These are phyloP conservation scores for Pseudonectria buxi DNA, from an alignment of 2,329 filamentous ascomycete genomes.

Conservation along the genomic window DNA sequence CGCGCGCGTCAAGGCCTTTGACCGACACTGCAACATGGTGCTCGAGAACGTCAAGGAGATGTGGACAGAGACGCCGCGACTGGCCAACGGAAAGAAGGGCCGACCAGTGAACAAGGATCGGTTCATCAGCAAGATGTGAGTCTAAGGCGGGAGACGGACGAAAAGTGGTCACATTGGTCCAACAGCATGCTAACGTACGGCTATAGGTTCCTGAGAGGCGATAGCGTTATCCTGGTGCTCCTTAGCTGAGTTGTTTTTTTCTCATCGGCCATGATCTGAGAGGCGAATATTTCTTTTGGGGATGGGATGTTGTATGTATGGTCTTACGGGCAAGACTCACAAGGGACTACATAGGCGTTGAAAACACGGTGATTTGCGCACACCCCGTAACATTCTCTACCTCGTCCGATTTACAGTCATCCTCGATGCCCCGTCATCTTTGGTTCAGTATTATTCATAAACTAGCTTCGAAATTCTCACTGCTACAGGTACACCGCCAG, in stretches of 20 bases:
- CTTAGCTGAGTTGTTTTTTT: slow-evolving; percentile 51
- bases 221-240: slow-evolving; percentile 81
- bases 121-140: slow-evolving; percentile 95
- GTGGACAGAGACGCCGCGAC: slow-evolving; percentile 92
- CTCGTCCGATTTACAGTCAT: not conserved
- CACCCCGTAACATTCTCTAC: not conserved
- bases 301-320: slow-evolving; percentile 21
- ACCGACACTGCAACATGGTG: slow-evolving; percentile 99
- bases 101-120: slow-evolving; percentile 93
- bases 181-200: slow-evolving; percentile 12
- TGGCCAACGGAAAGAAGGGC: slow-evolving; percentile 81
- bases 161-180: not conserved
- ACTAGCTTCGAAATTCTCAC: slow-evolving; percentile 1
- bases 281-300: slow-evolving; percentile 16
- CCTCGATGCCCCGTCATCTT: too few species aligned
- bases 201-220: slow-evolving; percentile 74
- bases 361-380: slow-evolving; percentile 25
- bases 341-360: slow-evolving; percentile 32
- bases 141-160: slow-evolving; percentile 14
- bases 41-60: slow-evolving; percentile 93
- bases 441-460: not conserved
- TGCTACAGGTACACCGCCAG: too few species aligned
- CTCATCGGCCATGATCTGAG: slow-evolving; percentile 7
- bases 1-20: slow-evolving; percentile 95
- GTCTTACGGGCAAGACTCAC: slow-evolving; percentile 25